phyloP scores from a whole-genome alignment of 2,329 filamentous ascomycete genomes.

The Periconia sp. region DNA sequence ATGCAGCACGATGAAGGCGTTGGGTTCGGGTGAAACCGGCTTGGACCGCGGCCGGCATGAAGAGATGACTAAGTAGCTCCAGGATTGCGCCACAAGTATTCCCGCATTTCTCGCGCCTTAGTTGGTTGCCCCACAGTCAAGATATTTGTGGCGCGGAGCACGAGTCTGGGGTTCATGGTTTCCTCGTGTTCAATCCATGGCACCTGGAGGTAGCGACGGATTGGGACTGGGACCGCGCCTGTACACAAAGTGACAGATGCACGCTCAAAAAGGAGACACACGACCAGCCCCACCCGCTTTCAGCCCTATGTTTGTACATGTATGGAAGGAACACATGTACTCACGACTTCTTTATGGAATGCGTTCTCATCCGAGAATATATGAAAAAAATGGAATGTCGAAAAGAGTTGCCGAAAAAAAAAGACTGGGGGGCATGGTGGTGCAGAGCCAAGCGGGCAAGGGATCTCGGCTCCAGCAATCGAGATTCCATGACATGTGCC shows the following conservation, averaged over 20 bases:
- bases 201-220: background rate
- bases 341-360: no score
- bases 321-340: no score
- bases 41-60: constrained; percentile 19
- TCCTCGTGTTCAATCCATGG: no score
- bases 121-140: background rate
- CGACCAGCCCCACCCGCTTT: background rate
- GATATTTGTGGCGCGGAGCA: background rate
- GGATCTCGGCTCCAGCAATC: background rate
- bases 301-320: no score
- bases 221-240: background rate
- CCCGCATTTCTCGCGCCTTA: background rate
- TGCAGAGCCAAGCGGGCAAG: background rate
- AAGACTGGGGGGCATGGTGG: no score
- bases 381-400: no score
- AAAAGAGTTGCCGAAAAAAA: no score
- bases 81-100: background rate
- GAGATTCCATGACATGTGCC: background rate
- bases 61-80: background rate
- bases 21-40: constrained; percentile 11
- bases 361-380: no score
- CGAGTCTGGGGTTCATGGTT: no score
- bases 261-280: background rate
- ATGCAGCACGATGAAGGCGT: background rate
- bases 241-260: background rate